Percentiles rank a stretch among this genome's conserved stretches.
Evolutionary conservation across 1,284 basidiomycete species (phyloP).

Genomic region (Neotropicomus parvogracilis): DNA sequence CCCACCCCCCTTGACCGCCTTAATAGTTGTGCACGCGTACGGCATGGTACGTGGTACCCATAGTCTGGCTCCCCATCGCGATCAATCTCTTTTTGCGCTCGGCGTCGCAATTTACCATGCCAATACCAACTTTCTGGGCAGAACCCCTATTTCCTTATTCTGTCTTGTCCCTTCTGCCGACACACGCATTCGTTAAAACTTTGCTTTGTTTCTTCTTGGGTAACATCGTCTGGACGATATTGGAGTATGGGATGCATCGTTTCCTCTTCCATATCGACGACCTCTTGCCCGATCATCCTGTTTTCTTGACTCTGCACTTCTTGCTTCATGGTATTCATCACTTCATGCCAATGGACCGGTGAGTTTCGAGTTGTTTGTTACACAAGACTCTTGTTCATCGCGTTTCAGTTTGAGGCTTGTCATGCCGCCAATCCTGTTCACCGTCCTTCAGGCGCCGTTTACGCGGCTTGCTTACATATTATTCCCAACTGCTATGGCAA

Average conservation of each 20-base stretch:
- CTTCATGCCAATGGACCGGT: slow-evolving; percentile 95
- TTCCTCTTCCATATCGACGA: slow-evolving; percentile 98
- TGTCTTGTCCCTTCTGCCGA: slow-evolving; percentile 44
- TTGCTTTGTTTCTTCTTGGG: slow-evolving; percentile 73
- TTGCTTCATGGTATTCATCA: slow-evolving; percentile 95
- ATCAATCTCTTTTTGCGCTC: slow-evolving; percentile 79
- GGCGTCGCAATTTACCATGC: slow-evolving; percentile 73
- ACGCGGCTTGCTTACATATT: slow-evolving; percentile 81
- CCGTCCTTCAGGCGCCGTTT: slow-evolving; percentile 79
- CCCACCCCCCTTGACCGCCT: slow-evolving; percentile 7
- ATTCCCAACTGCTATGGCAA: slow-evolving; percentile 85
- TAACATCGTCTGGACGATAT: slow-evolving; percentile 89
- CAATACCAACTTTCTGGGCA: slow-evolving; percentile 53
- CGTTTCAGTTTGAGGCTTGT: slow-evolving; percentile 77
- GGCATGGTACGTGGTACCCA: slow-evolving; percentile 91
- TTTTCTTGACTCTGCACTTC: slow-evolving; percentile 88
- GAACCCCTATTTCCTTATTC: slow-evolving; percentile 55
- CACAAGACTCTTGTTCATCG: slow-evolving; percentile 2
- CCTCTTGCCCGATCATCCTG: slow-evolving; percentile 80
- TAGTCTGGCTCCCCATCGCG: slow-evolving; percentile 90
- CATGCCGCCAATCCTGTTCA: slow-evolving; percentile 93
- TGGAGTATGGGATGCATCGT: slow-evolving; percentile 95
- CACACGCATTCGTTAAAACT: slow-evolving; percentile 48
- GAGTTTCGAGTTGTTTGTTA: slow-evolving; percentile 1
- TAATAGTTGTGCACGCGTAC: slow-evolving; percentile 79